A percentile compares a stretch with the other conserved stretches of the same genome.
Conservation (phyloP, 1,284 basidiomycete species). For the Gymnopus androsaceus region DNA sequence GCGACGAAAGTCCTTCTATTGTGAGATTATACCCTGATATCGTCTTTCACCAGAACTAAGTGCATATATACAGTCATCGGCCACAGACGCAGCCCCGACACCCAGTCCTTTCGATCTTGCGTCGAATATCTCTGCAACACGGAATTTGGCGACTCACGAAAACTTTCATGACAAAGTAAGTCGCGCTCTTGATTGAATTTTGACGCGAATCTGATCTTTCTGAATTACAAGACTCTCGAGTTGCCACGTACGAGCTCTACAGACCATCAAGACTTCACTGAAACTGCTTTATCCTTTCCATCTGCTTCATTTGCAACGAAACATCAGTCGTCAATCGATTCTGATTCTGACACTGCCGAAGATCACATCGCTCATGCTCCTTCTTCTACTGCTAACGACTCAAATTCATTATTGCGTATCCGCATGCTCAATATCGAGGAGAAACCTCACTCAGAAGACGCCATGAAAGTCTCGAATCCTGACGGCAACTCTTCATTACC, state of each 20-base stretch:
- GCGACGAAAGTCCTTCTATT: slow-evolving; percentile 1
- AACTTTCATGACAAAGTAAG: too few species aligned
- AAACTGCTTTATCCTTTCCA: too few species aligned
- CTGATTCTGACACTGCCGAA: too few species aligned
- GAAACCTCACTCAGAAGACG: neutral
- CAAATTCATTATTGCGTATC: neutral
- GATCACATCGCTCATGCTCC: too few species aligned
- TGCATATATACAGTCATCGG: slow-evolving; percentile 15
- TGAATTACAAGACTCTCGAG: too few species aligned
- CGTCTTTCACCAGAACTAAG: neutral
- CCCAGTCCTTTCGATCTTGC: neutral
- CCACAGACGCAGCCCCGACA: neutral
- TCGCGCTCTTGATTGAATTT: too few species aligned
- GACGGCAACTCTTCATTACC: neutral
- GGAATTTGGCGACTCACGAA: neutral
- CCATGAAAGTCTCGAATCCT: neutral
- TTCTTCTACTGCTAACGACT: neutral
- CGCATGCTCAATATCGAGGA: neutral
- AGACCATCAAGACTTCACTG: too few species aligned
- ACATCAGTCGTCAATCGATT: too few species aligned
- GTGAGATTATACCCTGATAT: neutral
- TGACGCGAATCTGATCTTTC: too few species aligned
- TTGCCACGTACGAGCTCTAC: too few species aligned
- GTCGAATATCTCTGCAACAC: neutral
- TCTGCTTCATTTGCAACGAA: too few species aligned